Evolutionary conservation across 148 eudicot genomes (phyloP), one percentile per base, ranked within the genome.

Genomic region (Gaultheria prostrata): DNA sequence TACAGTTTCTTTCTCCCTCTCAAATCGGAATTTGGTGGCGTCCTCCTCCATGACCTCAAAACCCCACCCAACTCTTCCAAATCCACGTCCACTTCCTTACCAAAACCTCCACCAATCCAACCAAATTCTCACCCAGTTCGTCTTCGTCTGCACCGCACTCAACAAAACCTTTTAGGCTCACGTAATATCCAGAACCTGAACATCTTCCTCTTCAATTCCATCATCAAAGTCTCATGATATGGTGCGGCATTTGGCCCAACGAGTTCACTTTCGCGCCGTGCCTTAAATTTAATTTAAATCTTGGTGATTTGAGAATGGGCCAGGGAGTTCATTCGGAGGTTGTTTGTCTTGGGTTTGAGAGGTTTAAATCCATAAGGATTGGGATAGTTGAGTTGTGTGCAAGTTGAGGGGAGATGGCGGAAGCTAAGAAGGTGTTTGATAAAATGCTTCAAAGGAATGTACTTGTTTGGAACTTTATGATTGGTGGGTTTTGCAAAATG

Each of bases 71-170:
- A 3, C 98, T 94, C 70, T 57, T 56, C 32, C 86, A 94, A 86
- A 94, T 92, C 88, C 95, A 94, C 80, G 95, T 88, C 48, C 94
- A 92, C 82, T 80, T 94, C 83, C 87, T 94, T 94, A 94, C 51
- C 95, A 92, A 75, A 59, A 80, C 59, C 95, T 94, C 83, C 89
- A 92, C 83, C 93, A 91, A 67, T 92, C 93, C 85, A 91, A 90
- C 88, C 89, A 90, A 82, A 79, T 94, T 17, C 91, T 94, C 85
- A 82, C 95, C 35, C 97, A 94, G 84, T 94, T 94, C 85, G 61
- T 92, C 85, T 89, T 93, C 45, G 90, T 92, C 59, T 92, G 95
- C 78, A 30, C 85, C 74, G 65, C 86, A 50, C 70, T 82, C 49
- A 32, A 24, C 83, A 82, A 89, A 79, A 78, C 85, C 61, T 74